phyloP scores from a whole-genome alignment of 768 basidiomycete species.

The Tylopilus rubrobrunneus region DNA sequence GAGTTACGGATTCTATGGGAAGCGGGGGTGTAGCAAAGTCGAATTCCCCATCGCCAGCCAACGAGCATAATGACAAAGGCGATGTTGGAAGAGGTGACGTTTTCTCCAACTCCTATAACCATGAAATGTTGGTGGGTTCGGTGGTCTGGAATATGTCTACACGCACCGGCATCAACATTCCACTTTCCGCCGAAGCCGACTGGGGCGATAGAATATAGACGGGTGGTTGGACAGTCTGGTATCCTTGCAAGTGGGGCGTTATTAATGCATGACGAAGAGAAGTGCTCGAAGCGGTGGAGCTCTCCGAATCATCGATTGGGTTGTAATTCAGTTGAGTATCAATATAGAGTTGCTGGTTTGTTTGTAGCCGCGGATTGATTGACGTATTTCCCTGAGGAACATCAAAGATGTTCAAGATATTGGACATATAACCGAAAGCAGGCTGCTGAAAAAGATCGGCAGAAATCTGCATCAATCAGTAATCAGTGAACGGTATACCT shows the following conservation, averaged over 20 bases:
- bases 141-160: neutral
- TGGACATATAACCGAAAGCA: neutral
- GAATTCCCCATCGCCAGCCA: neutral
- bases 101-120: slow-evolving; percentile 11
- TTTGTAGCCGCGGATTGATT: slow-evolving; percentile 6
- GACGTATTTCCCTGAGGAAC: neutral
- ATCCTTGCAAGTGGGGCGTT: slow-evolving; percentile 8
- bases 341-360: slow-evolving; percentile 14
- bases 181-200: slow-evolving; percentile 6
- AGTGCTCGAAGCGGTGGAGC: slow-evolving; percentile 16
- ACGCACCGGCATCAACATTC: slow-evolving; percentile 11
- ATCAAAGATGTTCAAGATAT: neutral
- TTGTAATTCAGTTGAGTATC: slow-evolving; percentile 13
- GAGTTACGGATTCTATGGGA: slow-evolving; percentile 12
- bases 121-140: neutral
- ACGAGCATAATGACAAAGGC: slow-evolving; percentile 10
- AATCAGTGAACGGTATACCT: slow-evolving; percentile 1
- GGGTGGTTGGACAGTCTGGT: neutral
- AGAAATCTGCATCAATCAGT: slow-evolving; percentile 10
- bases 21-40: neutral
- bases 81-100: slow-evolving; percentile 8
- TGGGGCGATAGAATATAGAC: slow-evolving; percentile 9
- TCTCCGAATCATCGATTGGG: slow-evolving; percentile 8
- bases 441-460: neutral
- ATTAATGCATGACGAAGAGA: slow-evolving; percentile 2